These are phyloP conservation scores for Amniculicola lignicola DNA, from an alignment of 495 filamentous ascomycete genomes.

Conservation along the genomic window DNA sequence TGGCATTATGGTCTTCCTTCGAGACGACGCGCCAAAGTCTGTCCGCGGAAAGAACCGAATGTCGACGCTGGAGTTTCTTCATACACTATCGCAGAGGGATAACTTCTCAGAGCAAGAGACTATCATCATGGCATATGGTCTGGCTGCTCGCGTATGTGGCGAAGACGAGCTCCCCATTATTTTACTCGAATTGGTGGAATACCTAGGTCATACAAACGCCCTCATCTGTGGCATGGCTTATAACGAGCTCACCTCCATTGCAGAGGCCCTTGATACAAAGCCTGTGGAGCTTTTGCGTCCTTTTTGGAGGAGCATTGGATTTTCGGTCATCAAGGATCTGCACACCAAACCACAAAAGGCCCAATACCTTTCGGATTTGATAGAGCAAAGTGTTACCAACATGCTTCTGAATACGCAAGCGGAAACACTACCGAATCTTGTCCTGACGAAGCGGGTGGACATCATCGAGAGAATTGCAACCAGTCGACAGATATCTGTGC, in stretches of 20 bases:
- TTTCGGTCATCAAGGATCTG: constrained; percentile 75
- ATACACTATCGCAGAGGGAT: constrained; percentile 63
- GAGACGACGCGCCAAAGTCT: constrained; percentile 45
- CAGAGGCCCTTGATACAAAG: constrained; percentile 57
- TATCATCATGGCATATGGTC: constrained; percentile 77
- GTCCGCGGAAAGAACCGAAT: constrained; percentile 62
- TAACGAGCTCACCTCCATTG: constrained; percentile 69
- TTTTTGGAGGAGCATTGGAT: constrained; percentile 80
- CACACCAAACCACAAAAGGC: constrained; percentile 75
- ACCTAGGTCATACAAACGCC: constrained; percentile 77
- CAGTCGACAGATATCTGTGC: constrained; percentile 60
- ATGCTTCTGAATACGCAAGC: constrained; percentile 76
- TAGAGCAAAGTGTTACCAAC: constrained; percentile 66
- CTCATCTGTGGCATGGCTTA: constrained; percentile 76
- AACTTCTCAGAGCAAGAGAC: constrained; percentile 70
- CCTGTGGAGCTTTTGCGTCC: constrained; percentile 70
- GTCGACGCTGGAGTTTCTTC: constrained; percentile 64
- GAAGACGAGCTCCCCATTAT: constrained; percentile 84
- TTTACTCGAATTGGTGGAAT: constrained; percentile 76
- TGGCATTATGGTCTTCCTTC: constrained; percentile 64
- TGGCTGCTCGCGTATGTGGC: constrained; percentile 64
- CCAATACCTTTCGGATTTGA: constrained; percentile 72
- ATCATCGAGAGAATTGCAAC: constrained; percentile 77
- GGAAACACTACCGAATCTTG: constrained; percentile 79
- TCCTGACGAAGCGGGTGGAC: constrained; percentile 71